Evolutionary conservation across 2,329 filamentous ascomycete species (phyloP), one percentile per base, ranked within the genome.

Genomic region (Byssothecium circinans): DNA sequence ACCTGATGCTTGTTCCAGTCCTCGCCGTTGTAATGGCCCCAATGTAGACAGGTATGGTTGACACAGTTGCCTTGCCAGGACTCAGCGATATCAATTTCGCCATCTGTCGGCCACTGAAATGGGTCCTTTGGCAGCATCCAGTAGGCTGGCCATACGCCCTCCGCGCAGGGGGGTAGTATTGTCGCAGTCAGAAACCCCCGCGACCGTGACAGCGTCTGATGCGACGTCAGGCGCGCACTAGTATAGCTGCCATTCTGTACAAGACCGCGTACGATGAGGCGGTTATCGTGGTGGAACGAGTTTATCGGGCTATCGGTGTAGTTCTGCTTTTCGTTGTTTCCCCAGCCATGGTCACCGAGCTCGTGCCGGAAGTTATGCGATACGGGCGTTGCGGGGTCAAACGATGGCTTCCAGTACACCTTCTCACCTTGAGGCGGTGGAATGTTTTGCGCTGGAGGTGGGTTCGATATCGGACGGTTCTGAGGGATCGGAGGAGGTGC

Each of bases 61-160:
- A 77, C 70, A 27, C 65, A 61, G 49, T 82, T 78, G 15, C 76
- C 81, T 52, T 84, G 83, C 81, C 81, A 84, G n/a, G 74, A 78
- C 65, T 84, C 81, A 33, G 81, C 77, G 38, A 84, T 81, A 61
- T 84, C 81, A 11, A 84, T 70, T 61, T 84, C 81, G 45, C 81
- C 81, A 50, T 84, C 81, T 0, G 68, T 74, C 0, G 81, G 81
- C 81, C 81, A 84, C 0, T 68, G 65, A 56, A 83, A 84, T 0
- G 81, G 81, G 53, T 84, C 79, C 25, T 73, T 65, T 0, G 81
- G 81, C 5, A 84, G 69, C 43, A 84, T 74, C 81, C 81, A 84
- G 58, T 83, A 83, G 0, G 81, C 81, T 1, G 81, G 81, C 81
- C 81, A 84, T 38, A 84, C 78, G 3, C 81, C 81, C 2, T 70